phyloP scores from a whole-genome alignment of 1,284 basidiomycete species.

The Tylopilus orsonianus region DNA sequence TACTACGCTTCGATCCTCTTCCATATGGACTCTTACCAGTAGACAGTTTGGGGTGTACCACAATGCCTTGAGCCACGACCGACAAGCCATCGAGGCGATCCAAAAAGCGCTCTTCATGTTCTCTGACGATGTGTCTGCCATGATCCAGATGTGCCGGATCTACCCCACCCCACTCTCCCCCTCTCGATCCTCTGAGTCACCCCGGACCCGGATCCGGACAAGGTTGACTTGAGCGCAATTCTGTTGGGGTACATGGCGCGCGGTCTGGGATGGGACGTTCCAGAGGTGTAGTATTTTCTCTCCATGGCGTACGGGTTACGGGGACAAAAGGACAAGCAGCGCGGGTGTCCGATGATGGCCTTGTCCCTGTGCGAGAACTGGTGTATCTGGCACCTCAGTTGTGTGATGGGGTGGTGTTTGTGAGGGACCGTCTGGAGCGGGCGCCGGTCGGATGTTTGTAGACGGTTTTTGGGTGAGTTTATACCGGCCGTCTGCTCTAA shows the following conservation, averaged over 20 bases:
- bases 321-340: constrained; percentile 66
- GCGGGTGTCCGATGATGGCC: constrained; percentile 75
- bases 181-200: constrained; percentile 15
- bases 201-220: constrained; percentile 42
- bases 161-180: constrained; percentile 53
- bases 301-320: constrained; percentile 78
- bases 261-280: constrained; percentile 80
- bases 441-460: no score
- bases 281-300: constrained; percentile 91
- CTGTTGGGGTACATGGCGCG: constrained; percentile 62
- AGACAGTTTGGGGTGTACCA: constrained; percentile 77
- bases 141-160: constrained; percentile 73
- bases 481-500: no score
- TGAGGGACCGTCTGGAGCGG: no score
- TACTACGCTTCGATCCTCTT: not conserved
- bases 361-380: constrained; percentile 70
- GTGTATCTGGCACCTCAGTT: constrained; percentile 61
- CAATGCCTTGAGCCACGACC: constrained; percentile 52
- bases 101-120: constrained; percentile 82
- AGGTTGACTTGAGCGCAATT: constrained; percentile 73
- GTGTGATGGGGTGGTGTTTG: constrained; percentile 71
- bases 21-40: not conserved
- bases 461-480: no score
- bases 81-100: constrained; percentile 71
- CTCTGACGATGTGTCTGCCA: constrained; percentile 74